A percentile compares a stretch with the other conserved stretches of the same genome.
phyloP scores from a whole-genome alignment of 352 stramenopile genomes.

The Salisapilia sapeloensis region DNA sequence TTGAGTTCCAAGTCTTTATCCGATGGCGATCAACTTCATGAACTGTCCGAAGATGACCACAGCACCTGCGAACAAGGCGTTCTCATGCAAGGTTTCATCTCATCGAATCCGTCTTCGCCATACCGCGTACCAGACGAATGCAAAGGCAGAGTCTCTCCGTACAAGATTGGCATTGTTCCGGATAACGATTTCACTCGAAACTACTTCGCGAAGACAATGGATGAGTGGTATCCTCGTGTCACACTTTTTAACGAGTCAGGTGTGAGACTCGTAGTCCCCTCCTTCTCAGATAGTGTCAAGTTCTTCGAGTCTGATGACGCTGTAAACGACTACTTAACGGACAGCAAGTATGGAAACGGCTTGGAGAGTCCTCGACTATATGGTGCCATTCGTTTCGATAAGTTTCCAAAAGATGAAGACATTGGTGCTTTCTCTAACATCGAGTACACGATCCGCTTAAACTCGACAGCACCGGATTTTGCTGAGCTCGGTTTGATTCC shows the following conservation, averaged over 20 bases:
- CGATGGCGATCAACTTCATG: constrained; percentile 14
- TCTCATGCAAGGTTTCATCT: constrained; percentile 16
- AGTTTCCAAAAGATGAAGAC: constrained; percentile 10
- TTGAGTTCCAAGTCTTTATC: constrained; percentile 12
- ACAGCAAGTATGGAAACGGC: constrained; percentile 21
- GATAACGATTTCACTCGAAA: constrained; percentile 37
- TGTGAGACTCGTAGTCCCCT: constrained; percentile 14
- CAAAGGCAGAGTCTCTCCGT: constrained; percentile 11
- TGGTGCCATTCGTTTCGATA: constrained; percentile 39
- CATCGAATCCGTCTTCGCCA: constrained; percentile 12
- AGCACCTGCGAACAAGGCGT: constrained; percentile 7
- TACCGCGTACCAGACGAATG: constrained; percentile 16
- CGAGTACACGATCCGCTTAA: constrained; percentile 50
- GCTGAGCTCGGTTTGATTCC: constrained; percentile 10
- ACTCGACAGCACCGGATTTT: constrained; percentile 17
- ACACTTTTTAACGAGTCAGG: constrained; percentile 5
- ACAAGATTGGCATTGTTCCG: constrained; percentile 31
- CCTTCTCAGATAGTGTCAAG: constrained; percentile 34
- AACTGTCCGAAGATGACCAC: constrained; percentile 8
- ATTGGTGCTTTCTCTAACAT: constrained; percentile 30
- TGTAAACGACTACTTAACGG: constrained; percentile 26
- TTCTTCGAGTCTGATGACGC: constrained; percentile 30
- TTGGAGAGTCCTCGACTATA: constrained; percentile 26
- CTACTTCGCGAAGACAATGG: constrained; percentile 41
- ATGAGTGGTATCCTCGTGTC: constrained; percentile 30